A percentile compares a stretch with the other conserved stretches of the same genome.
phyloP scores from a whole-genome alignment of 2,329 filamentous ascomycete species.

The Aureobasidium sp. region DNA sequence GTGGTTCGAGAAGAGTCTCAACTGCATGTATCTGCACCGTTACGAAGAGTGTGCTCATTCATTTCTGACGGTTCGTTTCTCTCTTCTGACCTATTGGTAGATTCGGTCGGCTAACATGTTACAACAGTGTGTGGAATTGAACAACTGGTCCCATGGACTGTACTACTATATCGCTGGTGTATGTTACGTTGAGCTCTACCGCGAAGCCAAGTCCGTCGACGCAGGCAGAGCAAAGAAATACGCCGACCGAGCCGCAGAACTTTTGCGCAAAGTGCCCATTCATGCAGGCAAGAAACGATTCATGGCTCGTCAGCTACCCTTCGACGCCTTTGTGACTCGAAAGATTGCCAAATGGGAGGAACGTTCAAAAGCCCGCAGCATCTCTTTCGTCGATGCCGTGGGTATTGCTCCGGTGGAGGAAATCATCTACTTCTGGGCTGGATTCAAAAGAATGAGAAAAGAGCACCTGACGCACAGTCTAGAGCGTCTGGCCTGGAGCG shows the following conservation, averaged over 20 bases:
- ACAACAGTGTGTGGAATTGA: constrained; percentile 61
- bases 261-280: constrained; percentile 63
- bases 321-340: constrained; percentile 76
- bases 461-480: constrained; percentile 54
- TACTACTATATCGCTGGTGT: constrained; percentile 85
- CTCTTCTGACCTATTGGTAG: too few relatives aligned
- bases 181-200: constrained; percentile 75
- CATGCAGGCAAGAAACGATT: constrained; percentile 81
- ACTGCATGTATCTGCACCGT: constrained; percentile 70
- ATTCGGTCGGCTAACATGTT: constrained; percentile 24
- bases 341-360: constrained; percentile 87
- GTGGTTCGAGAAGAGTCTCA: constrained; percentile 75
- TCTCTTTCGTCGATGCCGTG: constrained; percentile 71
- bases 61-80: constrained; percentile 54
- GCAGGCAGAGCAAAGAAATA: constrained; percentile 30
- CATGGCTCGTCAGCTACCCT: constrained; percentile 81
- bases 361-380: constrained; percentile 57
- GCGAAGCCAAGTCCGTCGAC: constrained; percentile 46
- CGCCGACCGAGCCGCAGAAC: constrained; percentile 52
- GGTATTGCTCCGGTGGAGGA: constrained; percentile 77
- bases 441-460: constrained; percentile 69
- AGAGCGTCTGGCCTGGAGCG: constrained; percentile 40
- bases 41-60: constrained; percentile 66
- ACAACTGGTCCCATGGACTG: constrained; percentile 82
- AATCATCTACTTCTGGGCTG: constrained; percentile 93